phyloP scores from a whole-genome alignment of 345 rosid species.

The Gossypium longicalyx region DNA sequence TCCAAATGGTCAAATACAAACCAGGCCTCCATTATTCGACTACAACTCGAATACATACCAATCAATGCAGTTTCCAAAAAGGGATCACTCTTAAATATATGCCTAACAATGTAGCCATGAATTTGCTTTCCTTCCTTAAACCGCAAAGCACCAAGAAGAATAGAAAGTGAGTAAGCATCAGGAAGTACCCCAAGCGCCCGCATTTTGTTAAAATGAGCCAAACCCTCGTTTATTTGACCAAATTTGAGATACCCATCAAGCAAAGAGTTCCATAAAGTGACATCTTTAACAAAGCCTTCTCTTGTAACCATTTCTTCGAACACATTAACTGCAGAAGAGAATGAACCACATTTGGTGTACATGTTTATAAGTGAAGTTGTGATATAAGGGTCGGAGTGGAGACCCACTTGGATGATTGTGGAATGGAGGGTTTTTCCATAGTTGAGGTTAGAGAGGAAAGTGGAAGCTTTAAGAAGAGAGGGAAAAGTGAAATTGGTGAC shows the following conservation, averaged over 20 bases:
- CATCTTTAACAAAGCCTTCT: conserved; percentile 34
- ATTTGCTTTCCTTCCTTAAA: conserved; percentile 44
- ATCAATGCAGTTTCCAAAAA: conserved; percentile 59
- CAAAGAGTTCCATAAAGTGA: conserved; percentile 66
- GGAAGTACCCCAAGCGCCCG: conserved; percentile 47
- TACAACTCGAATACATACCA: conserved; percentile 47
- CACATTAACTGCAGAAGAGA: conserved; percentile 54
- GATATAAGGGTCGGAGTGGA: conserved; percentile 45
- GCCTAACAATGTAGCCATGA: conserved; percentile 58
- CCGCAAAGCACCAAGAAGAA: conserved; percentile 43
- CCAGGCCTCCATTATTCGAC: conserved; percentile 44
- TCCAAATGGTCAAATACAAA: conserved; percentile 37
- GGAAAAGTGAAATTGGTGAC: conserved; percentile 54
- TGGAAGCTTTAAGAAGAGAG: conserved; percentile 65
- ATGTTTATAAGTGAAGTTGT: conserved; percentile 57
- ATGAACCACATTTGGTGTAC: conserved; percentile 60
- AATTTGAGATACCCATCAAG: conserved; percentile 55
- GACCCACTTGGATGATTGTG: conserved; percentile 39
- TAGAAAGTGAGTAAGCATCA: conserved; percentile 62
- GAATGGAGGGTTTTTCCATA: conserved; percentile 58
- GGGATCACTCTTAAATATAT: conserved; percentile 34
- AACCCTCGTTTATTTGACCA: conserved; percentile 39
- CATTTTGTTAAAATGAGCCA: conserved; percentile 50
- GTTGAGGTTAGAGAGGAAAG: conserved; percentile 35
- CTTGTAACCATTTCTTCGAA: conserved; percentile 50